Evolutionary conservation across 371 early-diverging fungal species (phyloP), one percentile per base, ranked within the genome.

Genomic region (Mortierella sp.): DNA sequence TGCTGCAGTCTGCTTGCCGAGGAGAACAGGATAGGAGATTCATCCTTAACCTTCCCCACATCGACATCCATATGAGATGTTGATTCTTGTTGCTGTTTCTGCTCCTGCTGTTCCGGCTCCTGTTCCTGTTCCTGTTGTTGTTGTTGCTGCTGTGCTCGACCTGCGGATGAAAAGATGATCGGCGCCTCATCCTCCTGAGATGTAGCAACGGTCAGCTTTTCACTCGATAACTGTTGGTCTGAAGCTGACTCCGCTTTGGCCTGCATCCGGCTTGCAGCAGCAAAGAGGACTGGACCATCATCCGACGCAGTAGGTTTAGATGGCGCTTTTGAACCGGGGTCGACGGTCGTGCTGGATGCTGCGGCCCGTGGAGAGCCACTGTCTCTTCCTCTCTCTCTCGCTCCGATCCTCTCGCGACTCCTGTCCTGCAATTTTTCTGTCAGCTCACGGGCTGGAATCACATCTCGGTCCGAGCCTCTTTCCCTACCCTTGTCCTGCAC

Each of bases 131-230:
- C 57, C 17, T 55, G 60, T 15, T 61, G 56, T 11, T 65, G 72
- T 7, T 57, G 58, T 4, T 43, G 60, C 19, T 67, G 68, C 24
- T 69, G 70, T 19, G 51, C 27, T 34, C 70, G 51, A 42, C 39
- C 56, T 5, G 65, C 66, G 4, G 65, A 49, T 9, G 78, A 69
- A 30, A 70, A 76, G 17, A 76, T 41, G 49, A 73, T 67, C n/a
- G 73, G 73, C 6, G 56, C 63, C 0, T 73, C 60, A 24, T 54
- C 42, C 1, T 32, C 42, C 27, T 27, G 37, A 0, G 43, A 5
- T 17, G 26, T 17, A 0, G 49, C 21, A 15, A 44, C 51, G 27
- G 15, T 17, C 23, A 7, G 15, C 21, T 12, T 39, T 31, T 31
- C n/a, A 7, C 34, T 31, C 5, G 48, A 17, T 21, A 48, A 64